Evolutionary conservation across 179 eudicot species (phyloP).

Genomic region (Amaranthus tricolor): DNA sequence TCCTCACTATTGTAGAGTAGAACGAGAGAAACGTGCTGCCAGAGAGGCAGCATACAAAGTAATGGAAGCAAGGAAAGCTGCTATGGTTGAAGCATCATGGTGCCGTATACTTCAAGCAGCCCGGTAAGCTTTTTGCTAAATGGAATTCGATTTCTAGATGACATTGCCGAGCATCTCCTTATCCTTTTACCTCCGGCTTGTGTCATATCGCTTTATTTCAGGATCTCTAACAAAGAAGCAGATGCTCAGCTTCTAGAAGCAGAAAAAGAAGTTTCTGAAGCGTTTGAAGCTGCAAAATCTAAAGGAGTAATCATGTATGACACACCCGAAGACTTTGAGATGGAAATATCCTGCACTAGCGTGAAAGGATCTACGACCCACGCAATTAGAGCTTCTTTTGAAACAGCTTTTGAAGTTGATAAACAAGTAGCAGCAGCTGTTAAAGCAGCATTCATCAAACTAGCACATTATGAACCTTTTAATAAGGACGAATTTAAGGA

Average conservation of each 20-base stretch:
- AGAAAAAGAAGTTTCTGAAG: conserved; percentile 64
- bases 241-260: conserved; percentile 59
- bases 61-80: conserved; percentile 85
- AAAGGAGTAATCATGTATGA: conserved; percentile 85
- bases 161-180: not conserved
- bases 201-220: conserved; percentile 13
- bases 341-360: conserved; percentile 48
- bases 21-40: conserved; percentile 84
- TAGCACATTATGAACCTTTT: conserved; percentile 62
- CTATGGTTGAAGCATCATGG: conserved; percentile 99
- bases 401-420: conserved; percentile 88
- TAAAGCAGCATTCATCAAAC: conserved; percentile 66
- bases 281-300: conserved; percentile 75
- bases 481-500: conserved; percentile 68
- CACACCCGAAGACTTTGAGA: conserved; percentile 50
- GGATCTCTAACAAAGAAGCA: conserved; percentile 79
- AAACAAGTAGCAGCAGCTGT: conserved; percentile 94
- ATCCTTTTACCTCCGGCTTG: not conserved
- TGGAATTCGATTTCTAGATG: not conserved
- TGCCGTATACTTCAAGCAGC: conserved; percentile 88
- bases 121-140: conserved; percentile 36
- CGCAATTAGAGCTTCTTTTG: conserved; percentile 72
- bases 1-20: conserved; percentile 82
- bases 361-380: conserved; percentile 60
- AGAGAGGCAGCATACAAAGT: conserved; percentile 82